Evolutionary conservation across 495 filamentous ascomycete species (phyloP), one percentile per base, ranked within the genome.

Genomic region (Filosporella fistucella): DNA sequence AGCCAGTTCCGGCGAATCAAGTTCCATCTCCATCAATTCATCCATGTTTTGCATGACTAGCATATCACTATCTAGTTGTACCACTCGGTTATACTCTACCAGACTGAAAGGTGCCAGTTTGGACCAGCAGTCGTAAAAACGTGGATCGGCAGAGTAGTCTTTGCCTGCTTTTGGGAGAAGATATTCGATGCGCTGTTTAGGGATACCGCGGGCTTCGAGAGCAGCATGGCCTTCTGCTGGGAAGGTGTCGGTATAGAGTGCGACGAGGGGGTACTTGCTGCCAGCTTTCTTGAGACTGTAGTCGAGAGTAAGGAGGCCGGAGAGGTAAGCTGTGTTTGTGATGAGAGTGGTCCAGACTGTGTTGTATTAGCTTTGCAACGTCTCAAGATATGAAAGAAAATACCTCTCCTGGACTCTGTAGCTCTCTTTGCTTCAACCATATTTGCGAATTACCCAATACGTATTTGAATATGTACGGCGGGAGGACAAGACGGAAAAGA

Each of bases 11-110:
- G 77, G 68, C 32, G 64, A 55, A 60, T 90, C 85, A 13, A 93
- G 72, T 53, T 72, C 62, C 5, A 93, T 22, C 4, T 86, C 80
- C 85, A 91, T 91, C 42, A 94, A 65, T 63, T 90, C 88, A 58
- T 94, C 88, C 84, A 94, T 91, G 60, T 89, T 89, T 47, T 70
- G 66, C 42, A 79, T 66, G 4, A 87, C 76, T 17, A 91, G 56
- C 88, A 91, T 94, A 63, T 94, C 88, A 55, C 81, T 81, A 63
- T 94, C 88, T n/a, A 94, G 73, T 60, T 84, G 80, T 14, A 90
- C 79, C 17, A 94, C 74, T 12, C 86, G 72, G 4, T 83, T 76
- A 64, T 86, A 91, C 52, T 86, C 76, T 11, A 66, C 64, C 7
- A 91, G 70, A 11, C 76, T 77, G 59, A 91, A 94, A 1, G 81